Conservation (phyloP, 257 asterid species). For the Leonotis leonurus region DNA sequence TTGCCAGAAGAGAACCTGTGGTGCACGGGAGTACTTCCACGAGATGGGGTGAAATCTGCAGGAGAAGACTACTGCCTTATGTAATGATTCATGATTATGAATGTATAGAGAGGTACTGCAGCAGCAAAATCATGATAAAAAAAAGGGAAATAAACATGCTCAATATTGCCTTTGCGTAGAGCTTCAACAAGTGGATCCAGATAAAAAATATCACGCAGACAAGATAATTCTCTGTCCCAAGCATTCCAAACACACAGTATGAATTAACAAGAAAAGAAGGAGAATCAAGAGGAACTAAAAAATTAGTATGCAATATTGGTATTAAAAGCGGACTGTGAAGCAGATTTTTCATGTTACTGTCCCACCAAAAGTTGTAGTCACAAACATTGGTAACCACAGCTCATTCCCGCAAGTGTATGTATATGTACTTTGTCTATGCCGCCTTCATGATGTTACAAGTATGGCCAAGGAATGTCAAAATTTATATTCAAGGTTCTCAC, state of each 20-base stretch:
- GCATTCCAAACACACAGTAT: too few species aligned
- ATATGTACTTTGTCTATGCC: not conserved
- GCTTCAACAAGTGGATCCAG: not conserved
- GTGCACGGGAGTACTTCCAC: conserved; percentile 65
- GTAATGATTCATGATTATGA: not conserved
- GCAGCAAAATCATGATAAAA: not conserved
- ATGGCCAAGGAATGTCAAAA: not conserved
- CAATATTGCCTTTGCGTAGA: not conserved
- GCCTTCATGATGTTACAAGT: not conserved
- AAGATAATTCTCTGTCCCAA: too few species aligned
- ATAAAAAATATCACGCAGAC: too few species aligned
- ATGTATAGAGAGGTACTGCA: not conserved
- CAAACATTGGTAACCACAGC: not conserved
- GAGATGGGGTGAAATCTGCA: conserved; percentile 74
- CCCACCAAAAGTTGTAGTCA: not conserved
- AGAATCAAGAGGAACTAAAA: not conserved
- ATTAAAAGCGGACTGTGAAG: not conserved
- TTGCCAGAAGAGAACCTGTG: conserved; percentile 29
- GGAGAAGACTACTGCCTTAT: not conserved
- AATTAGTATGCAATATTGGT: not conserved
- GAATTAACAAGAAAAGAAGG: not conserved
- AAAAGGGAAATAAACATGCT: not conserved
- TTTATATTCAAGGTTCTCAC: not conserved
- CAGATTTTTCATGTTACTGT: not conserved
- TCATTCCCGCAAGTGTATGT: not conserved